Conservation (phyloP, 768 basidiomycete genomes). For the Boletus rubroflammeus region DNA sequence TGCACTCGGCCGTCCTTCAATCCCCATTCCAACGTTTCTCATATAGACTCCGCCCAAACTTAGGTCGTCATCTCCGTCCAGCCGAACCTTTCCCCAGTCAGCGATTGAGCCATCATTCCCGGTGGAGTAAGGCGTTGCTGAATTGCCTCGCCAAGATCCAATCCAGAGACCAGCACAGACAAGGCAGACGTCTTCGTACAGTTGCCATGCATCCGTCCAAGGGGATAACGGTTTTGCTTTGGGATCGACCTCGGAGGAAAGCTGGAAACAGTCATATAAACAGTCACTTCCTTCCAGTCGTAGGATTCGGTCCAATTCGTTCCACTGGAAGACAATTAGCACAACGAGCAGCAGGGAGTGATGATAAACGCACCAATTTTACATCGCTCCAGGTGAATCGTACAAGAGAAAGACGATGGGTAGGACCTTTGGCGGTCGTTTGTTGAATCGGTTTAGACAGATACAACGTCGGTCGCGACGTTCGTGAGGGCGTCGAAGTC, state of each 20-base stretch:
- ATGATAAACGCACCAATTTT: conserved; percentile 48
- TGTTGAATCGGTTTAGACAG: conserved; percentile 48
- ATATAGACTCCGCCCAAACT: conserved; percentile 41
- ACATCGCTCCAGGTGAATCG: conserved; percentile 85
- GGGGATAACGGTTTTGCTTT: conserved; percentile 42
- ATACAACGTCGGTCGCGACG: conserved; percentile 64
- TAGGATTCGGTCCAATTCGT: conserved; percentile 69
- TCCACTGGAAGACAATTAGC: conserved; percentile 51
- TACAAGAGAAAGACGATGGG: conserved; percentile 56
- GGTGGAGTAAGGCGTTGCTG: conserved; percentile 46
- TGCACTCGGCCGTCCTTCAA: conserved; percentile 54
- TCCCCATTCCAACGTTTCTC: conserved; percentile 63
- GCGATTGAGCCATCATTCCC: conserved; percentile 40
- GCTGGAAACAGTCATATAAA: conserved; percentile 35
- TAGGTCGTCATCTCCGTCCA: conserved; percentile 68
- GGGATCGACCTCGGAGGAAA: conserved; percentile 23
- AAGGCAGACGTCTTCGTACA: conserved; percentile 84
- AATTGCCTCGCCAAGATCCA: conserved; percentile 56
- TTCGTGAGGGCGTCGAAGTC: conserved; percentile 56
- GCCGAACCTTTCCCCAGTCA: conserved; percentile 54
- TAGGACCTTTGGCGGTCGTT: conserved; percentile 37
- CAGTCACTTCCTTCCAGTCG: conserved; percentile 42
- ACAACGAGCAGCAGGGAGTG: background rate
- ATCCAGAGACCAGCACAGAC: conserved; percentile 83
- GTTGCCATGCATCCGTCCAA: conserved; percentile 75